Conservation (phyloP, 441 rosid genomes). For the Euphorbia schlechtendalii region DNA sequence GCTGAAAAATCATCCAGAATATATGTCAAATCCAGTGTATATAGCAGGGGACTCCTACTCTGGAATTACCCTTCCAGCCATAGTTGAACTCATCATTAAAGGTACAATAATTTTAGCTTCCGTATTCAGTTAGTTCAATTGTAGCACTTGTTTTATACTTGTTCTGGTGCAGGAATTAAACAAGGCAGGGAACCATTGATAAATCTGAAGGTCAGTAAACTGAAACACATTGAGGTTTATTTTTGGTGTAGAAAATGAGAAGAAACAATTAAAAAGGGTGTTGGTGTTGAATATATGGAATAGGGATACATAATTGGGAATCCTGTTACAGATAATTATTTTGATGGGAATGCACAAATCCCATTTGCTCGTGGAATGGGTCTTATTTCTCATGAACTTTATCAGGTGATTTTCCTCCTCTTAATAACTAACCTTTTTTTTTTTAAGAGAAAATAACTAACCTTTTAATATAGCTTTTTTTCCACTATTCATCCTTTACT, state of each 20-base stretch:
- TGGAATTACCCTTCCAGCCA: constrained; percentile 47
- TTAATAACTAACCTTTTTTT: too few species aligned
- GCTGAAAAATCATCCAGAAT: constrained; percentile 50
- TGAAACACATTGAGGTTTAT: neutral
- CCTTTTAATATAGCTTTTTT: too few species aligned
- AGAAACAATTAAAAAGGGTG: too few species aligned
- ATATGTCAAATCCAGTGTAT: constrained; percentile 41
- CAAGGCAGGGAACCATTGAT: constrained; percentile 35
- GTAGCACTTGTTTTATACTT: neutral
- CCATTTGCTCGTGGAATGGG: constrained; percentile 39
- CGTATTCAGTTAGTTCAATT: too few species aligned
- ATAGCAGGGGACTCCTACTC: constrained; percentile 73
- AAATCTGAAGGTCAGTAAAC: constrained; percentile 41
- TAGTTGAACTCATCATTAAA: constrained; percentile 39
- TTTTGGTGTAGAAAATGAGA: too few species aligned
- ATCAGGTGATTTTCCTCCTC: constrained; percentile 21
- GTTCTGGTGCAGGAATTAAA: constrained; percentile 41
- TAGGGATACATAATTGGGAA: constrained; percentile 72
- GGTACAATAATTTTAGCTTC: too few species aligned
- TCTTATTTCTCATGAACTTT: constrained; percentile 41
- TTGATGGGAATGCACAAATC: constrained; percentile 32
- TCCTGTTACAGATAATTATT: constrained; percentile 27
- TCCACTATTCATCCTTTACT: too few species aligned
- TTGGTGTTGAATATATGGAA: neutral
- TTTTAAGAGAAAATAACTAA: too few species aligned